These are phyloP conservation scores for Kluyveromyces siamensis DNA, from an alignment of 805 yeast species.

Conservation along the genomic window DNA sequence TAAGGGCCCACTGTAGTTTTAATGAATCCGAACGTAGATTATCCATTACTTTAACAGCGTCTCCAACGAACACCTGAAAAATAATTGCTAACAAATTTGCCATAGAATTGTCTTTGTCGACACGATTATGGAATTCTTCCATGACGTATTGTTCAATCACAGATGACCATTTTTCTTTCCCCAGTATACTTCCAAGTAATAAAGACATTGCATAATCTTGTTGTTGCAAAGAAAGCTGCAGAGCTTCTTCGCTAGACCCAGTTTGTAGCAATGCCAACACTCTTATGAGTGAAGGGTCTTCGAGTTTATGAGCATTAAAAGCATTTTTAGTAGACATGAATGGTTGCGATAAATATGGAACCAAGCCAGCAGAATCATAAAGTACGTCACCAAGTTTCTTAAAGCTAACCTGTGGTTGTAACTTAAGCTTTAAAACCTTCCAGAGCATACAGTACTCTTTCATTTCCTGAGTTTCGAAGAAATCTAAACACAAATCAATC, in stretches of 20 bases:
- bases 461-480: slow-evolving; percentile 12
- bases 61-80: slow-evolving; percentile 58
- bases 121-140: slow-evolving; percentile 36
- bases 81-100: slow-evolving; percentile 41
- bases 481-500: slow-evolving; percentile 35
- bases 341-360: slow-evolving; percentile 18
- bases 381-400: slow-evolving; percentile 29
- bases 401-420: slow-evolving; percentile 18
- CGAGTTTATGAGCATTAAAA: slow-evolving; percentile 35
- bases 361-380: slow-evolving; percentile 25
- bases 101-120: slow-evolving; percentile 29
- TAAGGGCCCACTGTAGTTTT: slow-evolving; percentile 40
- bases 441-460: slow-evolving; percentile 16
- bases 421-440: slow-evolving; percentile 18
- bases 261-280: slow-evolving; percentile 36
- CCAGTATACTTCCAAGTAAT: slow-evolving; percentile 55
- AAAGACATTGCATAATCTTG: slow-evolving; percentile 75
- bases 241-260: slow-evolving; percentile 63
- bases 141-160: slow-evolving; percentile 51
- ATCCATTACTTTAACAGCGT: slow-evolving; percentile 42
- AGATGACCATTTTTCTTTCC: slow-evolving; percentile 49
- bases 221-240: slow-evolving; percentile 49
- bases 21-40: slow-evolving; percentile 34
- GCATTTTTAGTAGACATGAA: slow-evolving; percentile 5
- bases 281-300: slow-evolving; percentile 21